phyloP scores from a whole-genome alignment of 352 stramenopile genomes.

The Pythium insidiosum region DNA sequence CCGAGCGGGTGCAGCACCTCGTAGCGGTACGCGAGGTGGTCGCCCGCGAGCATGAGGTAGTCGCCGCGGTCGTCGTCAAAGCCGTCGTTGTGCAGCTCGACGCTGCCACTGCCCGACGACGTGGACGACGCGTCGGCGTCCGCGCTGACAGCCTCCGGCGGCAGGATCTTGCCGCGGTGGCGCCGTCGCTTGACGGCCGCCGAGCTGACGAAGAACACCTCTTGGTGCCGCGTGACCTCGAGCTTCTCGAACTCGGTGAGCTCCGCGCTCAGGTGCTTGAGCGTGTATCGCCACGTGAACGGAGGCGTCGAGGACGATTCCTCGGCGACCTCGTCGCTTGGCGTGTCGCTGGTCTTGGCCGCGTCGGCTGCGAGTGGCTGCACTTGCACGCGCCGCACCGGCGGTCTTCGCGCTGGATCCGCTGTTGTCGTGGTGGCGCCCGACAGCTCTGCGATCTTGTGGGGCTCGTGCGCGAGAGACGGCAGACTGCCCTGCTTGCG shows the following conservation, averaged over 20 bases:
- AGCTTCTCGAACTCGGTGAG: constrained; percentile 37
- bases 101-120: not conserved
- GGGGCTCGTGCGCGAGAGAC: too few species aligned
- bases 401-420: too few species aligned
- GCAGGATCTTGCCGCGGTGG: not conserved
- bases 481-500: not conserved
- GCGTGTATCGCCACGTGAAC: not conserved
- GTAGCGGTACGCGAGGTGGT: constrained; percentile 93
- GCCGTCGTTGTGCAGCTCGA: constrained; percentile 82
- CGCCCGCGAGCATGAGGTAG: constrained; percentile 92
- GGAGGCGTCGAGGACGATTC: not conserved
- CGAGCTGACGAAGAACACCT: constrained; percentile 31
- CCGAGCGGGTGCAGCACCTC: constrained; percentile 92
- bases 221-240: constrained; percentile 41
- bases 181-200: constrained; percentile 9
- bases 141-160: not conserved
- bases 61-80: constrained; percentile 97
- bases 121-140: constrained; percentile 5
- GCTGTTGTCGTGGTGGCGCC: too few species aligned
- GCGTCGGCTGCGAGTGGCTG: not conserved
- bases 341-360: not conserved
- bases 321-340: not conserved
- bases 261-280: constrained; percentile 12
- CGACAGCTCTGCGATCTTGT: not conserved
- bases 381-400: not conserved